Conservation (phyloP, 306 rosid genomes). For the Aeschynomene evenia region DNA sequence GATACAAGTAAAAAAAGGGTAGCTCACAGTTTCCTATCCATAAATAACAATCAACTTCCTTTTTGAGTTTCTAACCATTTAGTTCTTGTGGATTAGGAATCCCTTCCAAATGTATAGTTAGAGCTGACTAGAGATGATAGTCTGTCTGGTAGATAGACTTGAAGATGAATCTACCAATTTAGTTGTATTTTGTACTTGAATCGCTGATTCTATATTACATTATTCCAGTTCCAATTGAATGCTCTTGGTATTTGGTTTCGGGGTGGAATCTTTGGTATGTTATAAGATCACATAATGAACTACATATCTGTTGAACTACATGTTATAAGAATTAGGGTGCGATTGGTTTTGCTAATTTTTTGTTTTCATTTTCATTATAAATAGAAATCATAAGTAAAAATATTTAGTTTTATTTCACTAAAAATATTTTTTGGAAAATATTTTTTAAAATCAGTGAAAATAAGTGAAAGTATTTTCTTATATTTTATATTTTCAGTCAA, state of each 20-base stretch:
- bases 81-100: slow-evolving; percentile 26
- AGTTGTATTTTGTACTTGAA: slow-evolving; percentile 19
- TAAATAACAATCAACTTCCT: background rate
- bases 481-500: too few relatives aligned
- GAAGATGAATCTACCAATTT: background rate
- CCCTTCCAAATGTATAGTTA: slow-evolving; percentile 32
- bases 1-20: slow-evolving; percentile 2
- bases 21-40: background rate
- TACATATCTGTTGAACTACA: too few relatives aligned
- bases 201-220: background rate
- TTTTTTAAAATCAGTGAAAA: too few relatives aligned
- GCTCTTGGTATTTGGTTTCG: background rate
- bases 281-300: too few relatives aligned
- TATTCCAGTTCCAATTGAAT: slow-evolving; percentile 17
- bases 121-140: slow-evolving; percentile 17
- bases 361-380: too few relatives aligned
- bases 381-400: too few relatives aligned
- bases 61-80: slow-evolving; percentile 19
- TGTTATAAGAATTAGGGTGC: too few relatives aligned
- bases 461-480: too few relatives aligned
- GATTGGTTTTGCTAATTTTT: too few relatives aligned
- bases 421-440: too few relatives aligned
- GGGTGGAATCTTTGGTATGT: too few relatives aligned
- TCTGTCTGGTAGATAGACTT: background rate
- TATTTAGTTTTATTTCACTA: too few relatives aligned